These are phyloP conservation scores for Globisporangium nunn DNA, from an alignment of 352 stramenopile genomes.

Conservation along the genomic window DNA sequence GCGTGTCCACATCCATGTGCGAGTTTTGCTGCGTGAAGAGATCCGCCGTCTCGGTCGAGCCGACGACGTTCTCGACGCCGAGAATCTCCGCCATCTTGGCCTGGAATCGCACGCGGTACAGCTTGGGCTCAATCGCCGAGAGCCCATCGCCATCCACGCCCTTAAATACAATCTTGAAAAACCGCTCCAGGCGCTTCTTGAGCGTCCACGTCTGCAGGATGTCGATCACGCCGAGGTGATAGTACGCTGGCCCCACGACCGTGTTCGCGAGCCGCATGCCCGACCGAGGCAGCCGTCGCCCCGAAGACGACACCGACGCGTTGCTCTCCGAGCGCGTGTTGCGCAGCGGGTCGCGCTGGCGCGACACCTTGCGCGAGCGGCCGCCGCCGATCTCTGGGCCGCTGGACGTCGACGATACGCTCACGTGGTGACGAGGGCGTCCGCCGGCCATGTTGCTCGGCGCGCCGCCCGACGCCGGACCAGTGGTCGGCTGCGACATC, in stretches of 20 bases:
- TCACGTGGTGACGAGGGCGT: constrained; percentile 45
- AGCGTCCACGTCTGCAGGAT: constrained; percentile 89
- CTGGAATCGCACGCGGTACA: constrained; percentile 85
- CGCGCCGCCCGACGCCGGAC: background rate
- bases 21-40: constrained; percentile 82
- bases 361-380: constrained; percentile 48
- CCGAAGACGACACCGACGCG: constrained; percentile 57
- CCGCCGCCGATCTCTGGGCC: constrained; percentile 9
- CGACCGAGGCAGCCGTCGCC: constrained; percentile 57
- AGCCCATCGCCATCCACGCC: constrained; percentile 74
- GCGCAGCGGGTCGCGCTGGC: constrained; percentile 32
- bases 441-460: background rate
- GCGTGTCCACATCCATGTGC: constrained; percentile 83
- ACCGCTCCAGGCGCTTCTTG: constrained; percentile 81
- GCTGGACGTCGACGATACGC: constrained; percentile 41
- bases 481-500: constrained; percentile 4
- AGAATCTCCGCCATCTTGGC: constrained; percentile 84
- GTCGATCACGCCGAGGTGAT: constrained; percentile 88
- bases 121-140: constrained; percentile 73
- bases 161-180: constrained; percentile 85
- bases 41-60: constrained; percentile 23
- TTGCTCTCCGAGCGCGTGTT: constrained; percentile 51
- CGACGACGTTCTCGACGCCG: constrained; percentile 64
- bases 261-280: constrained; percentile 84
- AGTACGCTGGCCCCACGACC: constrained; percentile 84